Base-by-base conservation (phyloP, 2,329 filamentous ascomycete species). In the Alternaria ventricosa region DNA sequence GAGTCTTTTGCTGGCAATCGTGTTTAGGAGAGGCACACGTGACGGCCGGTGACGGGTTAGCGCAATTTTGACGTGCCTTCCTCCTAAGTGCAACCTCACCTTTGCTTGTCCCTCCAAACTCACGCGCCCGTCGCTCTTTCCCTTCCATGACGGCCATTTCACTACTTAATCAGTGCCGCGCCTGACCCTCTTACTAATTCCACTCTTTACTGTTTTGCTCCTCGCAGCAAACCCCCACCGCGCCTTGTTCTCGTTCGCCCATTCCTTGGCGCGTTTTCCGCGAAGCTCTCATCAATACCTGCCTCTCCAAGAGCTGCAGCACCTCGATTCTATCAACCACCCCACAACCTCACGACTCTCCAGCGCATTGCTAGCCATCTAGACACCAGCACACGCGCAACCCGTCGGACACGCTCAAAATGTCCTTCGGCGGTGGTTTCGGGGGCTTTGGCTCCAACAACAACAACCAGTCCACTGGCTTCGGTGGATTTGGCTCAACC, bases 361-460 rank as follows among this genome's bases (percentile, higher is more conserved):
- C 53, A 50, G 71, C 72, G 67, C 68, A 72, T 68, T 65, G 67
- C 62, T 66, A 72, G 60, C 22, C 63, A 57, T 50, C 59, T 60
- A 66, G 67, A 15, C 49, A 61, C 20, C 56, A 25, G 27, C 30
- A 70, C 68, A 66, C 74, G 74, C 73, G 66, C 68, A 64, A 65
- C 60, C 64, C 63, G 64, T 66, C 63, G 71, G 70, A 65, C 72
- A 68, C 41, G 33, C 49, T 57, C 67, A 77, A 61, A 50, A 78
- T 79, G 77, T 78, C 76, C 61, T 91, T 91, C 70, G 88, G 87
- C 79, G 70, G 81, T 64, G 75, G 73, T 59, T 78, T 77, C 60
- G 75, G 74, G 69, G 83, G 83, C 72, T 85, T 84, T 72, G 83
- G 83, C 69, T 76, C 81, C 55, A 80, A 75, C 64, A 75, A 76